Evolutionary conservation across 2,329 filamentous ascomycete species (phyloP).

Genomic region (Colletotrichum gigasporum): DNA sequence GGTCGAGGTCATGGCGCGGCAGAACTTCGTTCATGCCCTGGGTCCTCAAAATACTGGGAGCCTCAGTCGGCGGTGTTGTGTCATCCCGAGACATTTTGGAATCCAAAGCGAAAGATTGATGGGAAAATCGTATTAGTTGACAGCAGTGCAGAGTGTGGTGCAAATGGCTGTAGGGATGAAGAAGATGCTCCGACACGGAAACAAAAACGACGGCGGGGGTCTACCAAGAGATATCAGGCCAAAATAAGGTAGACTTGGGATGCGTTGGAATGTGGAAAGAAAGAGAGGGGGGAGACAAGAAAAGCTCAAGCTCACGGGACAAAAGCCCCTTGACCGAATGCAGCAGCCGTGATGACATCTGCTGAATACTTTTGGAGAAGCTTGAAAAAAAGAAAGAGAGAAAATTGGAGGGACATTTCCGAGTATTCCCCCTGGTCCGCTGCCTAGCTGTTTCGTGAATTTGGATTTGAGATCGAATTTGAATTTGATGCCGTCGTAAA

Average conservation of each 20-base stretch:
- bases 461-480: neutral
- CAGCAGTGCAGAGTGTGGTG: neutral
- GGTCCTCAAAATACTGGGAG: slow-evolving; percentile 3
- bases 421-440: neutral
- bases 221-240: neutral
- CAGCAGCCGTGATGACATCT: neutral
- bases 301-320: neutral
- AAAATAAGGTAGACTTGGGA: neutral
- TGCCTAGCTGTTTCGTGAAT: neutral
- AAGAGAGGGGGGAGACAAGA: neutral
- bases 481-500: neutral
- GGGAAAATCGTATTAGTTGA: too few species aligned
- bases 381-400: neutral
- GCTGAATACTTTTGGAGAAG: neutral
- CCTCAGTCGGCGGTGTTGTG: neutral
- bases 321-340: neutral
- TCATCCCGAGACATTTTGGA: slow-evolving; percentile 12
- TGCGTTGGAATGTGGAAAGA: neutral
- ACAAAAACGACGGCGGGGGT: neutral
- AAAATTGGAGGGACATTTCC: too few species aligned
- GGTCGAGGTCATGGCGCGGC: slow-evolving; percentile 19
- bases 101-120: neutral
- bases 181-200: neutral
- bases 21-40: slow-evolving; percentile 24
- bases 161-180: neutral